phyloP scores from a whole-genome alignment of 371 early-diverging fungal genomes.

The Batkoa obscura region DNA sequence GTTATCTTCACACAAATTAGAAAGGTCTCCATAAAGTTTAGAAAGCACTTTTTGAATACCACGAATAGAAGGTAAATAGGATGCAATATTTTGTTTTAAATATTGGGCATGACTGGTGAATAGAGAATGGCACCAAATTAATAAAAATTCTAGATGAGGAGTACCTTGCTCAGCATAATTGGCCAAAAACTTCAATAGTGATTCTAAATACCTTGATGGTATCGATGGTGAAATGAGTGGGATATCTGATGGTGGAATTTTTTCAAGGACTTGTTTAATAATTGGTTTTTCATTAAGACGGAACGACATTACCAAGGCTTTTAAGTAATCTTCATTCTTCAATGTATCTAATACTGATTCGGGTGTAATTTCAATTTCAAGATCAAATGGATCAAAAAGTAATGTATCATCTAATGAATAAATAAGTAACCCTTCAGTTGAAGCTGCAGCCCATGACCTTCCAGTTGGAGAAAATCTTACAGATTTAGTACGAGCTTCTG shows the following conservation, averaged over 20 bases:
- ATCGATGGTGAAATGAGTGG: constrained; percentile 49
- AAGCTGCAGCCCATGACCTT: constrained; percentile 84
- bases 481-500: constrained; percentile 59
- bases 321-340: constrained; percentile 50
- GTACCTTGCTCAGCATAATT: constrained; percentile 44
- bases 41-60: background rate
- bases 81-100: background rate
- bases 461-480: constrained; percentile 88
- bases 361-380: constrained; percentile 89
- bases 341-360: constrained; percentile 53
- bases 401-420: constrained; percentile 83
- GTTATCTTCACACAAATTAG: background rate
- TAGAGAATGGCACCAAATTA: constrained; percentile 57
- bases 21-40: background rate
- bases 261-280: constrained; percentile 55
- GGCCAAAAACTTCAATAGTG: constrained; percentile 63
- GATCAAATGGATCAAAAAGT: constrained; percentile 92
- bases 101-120: constrained; percentile 56
- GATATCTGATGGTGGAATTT: constrained; percentile 58
- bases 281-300: constrained; percentile 64
- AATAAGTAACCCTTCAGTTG: constrained; percentile 88
- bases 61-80: background rate
- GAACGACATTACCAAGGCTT: constrained; percentile 80
- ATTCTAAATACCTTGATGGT: constrained; percentile 66
- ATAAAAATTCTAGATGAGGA: constrained; percentile 69